A percentile compares a stretch with the other conserved stretches of the same genome.
phyloP scores from a whole-genome alignment of 2,329 filamentous ascomycete species.

The Aspergillus tamarii region DNA sequence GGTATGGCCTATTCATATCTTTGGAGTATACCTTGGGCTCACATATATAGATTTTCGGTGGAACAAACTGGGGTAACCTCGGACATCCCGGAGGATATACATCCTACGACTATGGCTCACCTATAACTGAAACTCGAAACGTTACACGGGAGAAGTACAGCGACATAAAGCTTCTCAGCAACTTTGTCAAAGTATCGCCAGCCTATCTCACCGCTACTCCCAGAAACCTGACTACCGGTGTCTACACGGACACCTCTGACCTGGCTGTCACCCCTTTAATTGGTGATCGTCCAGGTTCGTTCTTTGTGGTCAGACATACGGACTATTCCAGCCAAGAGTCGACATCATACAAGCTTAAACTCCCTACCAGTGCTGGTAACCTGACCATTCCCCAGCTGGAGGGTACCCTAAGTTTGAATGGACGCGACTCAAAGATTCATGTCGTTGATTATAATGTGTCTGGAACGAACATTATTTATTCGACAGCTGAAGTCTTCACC shows the following conservation, averaged over 20 bases:
- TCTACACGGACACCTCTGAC: slow-evolving; percentile 58
- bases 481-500: slow-evolving; percentile 49
- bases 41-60: slow-evolving; percentile 63
- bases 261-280: slow-evolving; percentile 65
- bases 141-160: slow-evolving; percentile 76
- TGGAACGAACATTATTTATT: slow-evolving; percentile 46
- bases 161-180: slow-evolving; percentile 74
- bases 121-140: slow-evolving; percentile 70
- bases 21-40: neutral
- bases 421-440: slow-evolving; percentile 50
- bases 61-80: slow-evolving; percentile 83
- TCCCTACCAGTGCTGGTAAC: slow-evolving; percentile 50
- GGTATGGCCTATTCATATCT: slow-evolving; percentile 47
- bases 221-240: slow-evolving; percentile 43
- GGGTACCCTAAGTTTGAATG: slow-evolving; percentile 41
- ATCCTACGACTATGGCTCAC: slow-evolving; percentile 64
- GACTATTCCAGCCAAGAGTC: slow-evolving; percentile 63
- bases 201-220: slow-evolving; percentile 66
- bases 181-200: slow-evolving; percentile 74
- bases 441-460: slow-evolving; percentile 46
- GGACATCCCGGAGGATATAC: slow-evolving; percentile 69
- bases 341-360: slow-evolving; percentile 64
- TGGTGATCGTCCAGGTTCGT: slow-evolving; percentile 55
- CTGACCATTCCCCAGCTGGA: slow-evolving; percentile 47
- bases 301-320: slow-evolving; percentile 68